A percentile compares a stretch with the other conserved stretches of the same genome.
Evolutionary conservation across 2,329 filamentous ascomycete species (phyloP).

Genomic region (Claviceps pusilla): DNA sequence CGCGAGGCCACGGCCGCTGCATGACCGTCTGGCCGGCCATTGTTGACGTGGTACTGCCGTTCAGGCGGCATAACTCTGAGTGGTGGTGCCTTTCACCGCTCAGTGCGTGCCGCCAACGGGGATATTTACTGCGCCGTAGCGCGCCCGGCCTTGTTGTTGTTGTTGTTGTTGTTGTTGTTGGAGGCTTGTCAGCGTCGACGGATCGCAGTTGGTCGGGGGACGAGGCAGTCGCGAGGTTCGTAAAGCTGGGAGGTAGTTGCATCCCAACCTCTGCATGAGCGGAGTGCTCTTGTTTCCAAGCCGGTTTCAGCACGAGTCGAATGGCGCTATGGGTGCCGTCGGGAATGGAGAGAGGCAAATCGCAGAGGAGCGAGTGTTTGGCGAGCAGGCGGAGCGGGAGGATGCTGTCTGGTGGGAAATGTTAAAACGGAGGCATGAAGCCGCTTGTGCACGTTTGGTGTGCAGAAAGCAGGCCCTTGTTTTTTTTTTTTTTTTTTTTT

Average conservation of each 20-base stretch:
- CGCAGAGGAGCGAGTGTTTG: background rate
- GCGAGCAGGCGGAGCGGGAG: background rate
- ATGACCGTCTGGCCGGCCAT: conserved; percentile 23
- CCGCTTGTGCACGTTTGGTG: background rate
- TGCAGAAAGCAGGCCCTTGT: background rate
- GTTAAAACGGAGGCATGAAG: background rate
- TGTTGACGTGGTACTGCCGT: conserved; percentile 26
- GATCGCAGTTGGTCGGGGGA: background rate
- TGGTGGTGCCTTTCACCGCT: conserved; percentile 3
- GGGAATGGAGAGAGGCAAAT: background rate
- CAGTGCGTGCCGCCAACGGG: conserved; percentile 4
- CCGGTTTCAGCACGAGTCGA: background rate
- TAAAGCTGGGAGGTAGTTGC: background rate
- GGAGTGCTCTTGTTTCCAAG: background rate
- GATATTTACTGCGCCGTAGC: background rate
- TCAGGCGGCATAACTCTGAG: conserved; percentile 13
- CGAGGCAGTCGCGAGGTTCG: background rate
- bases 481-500: background rate
- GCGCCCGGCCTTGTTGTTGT: background rate
- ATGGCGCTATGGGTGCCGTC: background rate
- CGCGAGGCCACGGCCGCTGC: conserved; percentile 23
- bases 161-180: background rate
- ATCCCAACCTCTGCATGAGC: background rate
- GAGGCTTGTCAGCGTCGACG: background rate
- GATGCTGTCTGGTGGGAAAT: background rate